Evolutionary conservation across 1,284 basidiomycete genomes (phyloP).

Genomic region (Ustilago cynodontis): DNA sequence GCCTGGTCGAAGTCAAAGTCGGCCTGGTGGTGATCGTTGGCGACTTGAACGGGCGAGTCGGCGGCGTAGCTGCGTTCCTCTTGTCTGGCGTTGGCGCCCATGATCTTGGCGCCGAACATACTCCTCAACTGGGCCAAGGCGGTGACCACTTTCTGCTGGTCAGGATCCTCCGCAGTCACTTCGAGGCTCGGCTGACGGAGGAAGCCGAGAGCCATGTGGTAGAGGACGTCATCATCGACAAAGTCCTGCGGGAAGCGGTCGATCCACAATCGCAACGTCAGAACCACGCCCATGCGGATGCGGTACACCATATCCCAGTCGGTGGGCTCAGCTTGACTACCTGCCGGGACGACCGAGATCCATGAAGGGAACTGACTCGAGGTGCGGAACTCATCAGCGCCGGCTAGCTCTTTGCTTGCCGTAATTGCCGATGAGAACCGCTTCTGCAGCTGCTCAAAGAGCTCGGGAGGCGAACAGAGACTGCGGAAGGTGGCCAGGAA

Average conservation of each 20-base stretch:
- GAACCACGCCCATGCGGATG: conserved; percentile 60
- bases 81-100: conserved; percentile 54
- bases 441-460: conserved; percentile 64
- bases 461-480: conserved; percentile 53
- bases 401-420: conserved; percentile 62
- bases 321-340: conserved; percentile 52
- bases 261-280: conserved; percentile 59
- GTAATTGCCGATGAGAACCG: conserved; percentile 63
- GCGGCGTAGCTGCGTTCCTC: conserved; percentile 41
- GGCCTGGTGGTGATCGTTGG: conserved; percentile 14
- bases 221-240: conserved; percentile 60
- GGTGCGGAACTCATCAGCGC: conserved; percentile 48
- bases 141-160: conserved; percentile 47
- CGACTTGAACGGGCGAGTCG: conserved; percentile 26
- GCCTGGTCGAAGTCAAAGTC: conserved; percentile 59
- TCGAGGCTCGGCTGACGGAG: conserved; percentile 41
- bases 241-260: conserved; percentile 65
- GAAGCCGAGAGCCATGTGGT: conserved; percentile 54
- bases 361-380: conserved; percentile 65
- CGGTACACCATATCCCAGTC: conserved; percentile 61
- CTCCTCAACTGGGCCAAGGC: conserved; percentile 47
- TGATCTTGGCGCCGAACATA: conserved; percentile 45
- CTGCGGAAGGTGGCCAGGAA: conserved; percentile 64
- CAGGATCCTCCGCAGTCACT: conserved; percentile 43
- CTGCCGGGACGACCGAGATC: conserved; percentile 44